phyloP scores from a whole-genome alignment of 805 yeast genomes.

The Candida koratica region DNA sequence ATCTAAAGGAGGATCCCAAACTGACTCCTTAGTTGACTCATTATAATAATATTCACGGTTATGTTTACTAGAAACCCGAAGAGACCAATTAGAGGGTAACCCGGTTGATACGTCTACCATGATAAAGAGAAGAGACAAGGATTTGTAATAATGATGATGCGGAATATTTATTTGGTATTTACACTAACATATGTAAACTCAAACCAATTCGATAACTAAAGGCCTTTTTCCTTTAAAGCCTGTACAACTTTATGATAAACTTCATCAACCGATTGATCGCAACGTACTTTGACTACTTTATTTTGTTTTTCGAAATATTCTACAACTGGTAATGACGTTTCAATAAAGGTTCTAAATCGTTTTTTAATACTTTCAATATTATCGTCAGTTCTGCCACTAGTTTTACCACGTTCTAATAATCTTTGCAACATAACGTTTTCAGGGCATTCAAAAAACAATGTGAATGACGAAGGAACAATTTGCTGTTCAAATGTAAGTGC shows the following conservation, averaged over 20 bases:
- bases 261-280: conserved; percentile 75
- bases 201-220: too few species aligned
- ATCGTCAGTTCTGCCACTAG: conserved; percentile 92
- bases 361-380: conserved; percentile 86
- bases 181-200: conserved; percentile 2
- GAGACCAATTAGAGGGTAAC: conserved; percentile 81
- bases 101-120: conserved; percentile 49
- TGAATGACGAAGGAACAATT: conserved; percentile 64
- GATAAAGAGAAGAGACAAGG: conserved; percentile 5
- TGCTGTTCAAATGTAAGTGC: conserved; percentile 86
- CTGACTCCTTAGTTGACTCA: conserved; percentile 63
- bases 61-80: conserved; percentile 73
- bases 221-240: conserved; percentile 49
- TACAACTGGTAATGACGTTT: conserved; percentile 92
- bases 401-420: conserved; percentile 85
- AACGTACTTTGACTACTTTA: conserved; percentile 72
- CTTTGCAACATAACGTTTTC: conserved; percentile 80
- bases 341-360: conserved; percentile 80
- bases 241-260: conserved; percentile 68
- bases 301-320: conserved; percentile 70
- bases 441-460: conserved; percentile 77
- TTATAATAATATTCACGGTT: conserved; percentile 81
- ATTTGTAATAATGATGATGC: too few species aligned
- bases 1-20: conserved; percentile 91
- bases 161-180: too few species aligned